Percentiles rank a stretch among this genome's conserved stretches.
These are phyloP conservation scores for Ophiostoma angusticollis DNA, from an alignment of 2,329 filamentous ascomycete genomes.

Conservation along the genomic window DNA sequence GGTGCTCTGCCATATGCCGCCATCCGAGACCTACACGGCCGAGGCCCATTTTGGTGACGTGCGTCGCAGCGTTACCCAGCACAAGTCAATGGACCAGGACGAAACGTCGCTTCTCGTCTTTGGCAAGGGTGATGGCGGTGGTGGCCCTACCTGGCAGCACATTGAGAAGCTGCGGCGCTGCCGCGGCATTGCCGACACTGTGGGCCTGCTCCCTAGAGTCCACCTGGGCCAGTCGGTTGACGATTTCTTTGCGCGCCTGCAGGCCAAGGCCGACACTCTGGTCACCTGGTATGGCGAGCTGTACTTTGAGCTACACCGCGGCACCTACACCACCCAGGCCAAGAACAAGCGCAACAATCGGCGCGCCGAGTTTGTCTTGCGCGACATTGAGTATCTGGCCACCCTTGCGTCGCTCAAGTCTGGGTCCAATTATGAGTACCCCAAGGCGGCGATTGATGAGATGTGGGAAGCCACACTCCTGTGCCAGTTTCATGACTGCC, in stretches of 20 bases:
- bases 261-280: conserved; percentile 65
- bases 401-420: conserved; percentile 70
- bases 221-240: conserved; percentile 86
- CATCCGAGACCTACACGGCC: conserved; percentile 88
- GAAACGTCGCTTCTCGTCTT: conserved; percentile 83
- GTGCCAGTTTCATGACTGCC: conserved; percentile 95
- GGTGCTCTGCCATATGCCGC: conserved; percentile 95
- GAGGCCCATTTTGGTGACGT: conserved; percentile 92
- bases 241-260: conserved; percentile 79
- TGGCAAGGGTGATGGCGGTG: conserved; percentile 91
- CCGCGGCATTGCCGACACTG: conserved; percentile 79
- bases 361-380: conserved; percentile 69
- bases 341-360: conserved; percentile 97
- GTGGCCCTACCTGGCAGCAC: conserved; percentile 86
- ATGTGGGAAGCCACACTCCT: conserved; percentile 92
- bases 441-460: conserved; percentile 81
- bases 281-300: conserved; percentile 97
- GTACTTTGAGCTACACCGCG: conserved; percentile 94
- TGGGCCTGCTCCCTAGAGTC: conserved; percentile 55
- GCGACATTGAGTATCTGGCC: conserved; percentile 77
- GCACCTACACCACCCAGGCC: conserved; percentile 92
- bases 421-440: conserved; percentile 62
- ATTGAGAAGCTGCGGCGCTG: conserved; percentile 89
- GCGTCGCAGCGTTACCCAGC: conserved; percentile 74
- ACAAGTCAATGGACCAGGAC: conserved; percentile 94